These are phyloP conservation scores for Phytophthora pini DNA, from an alignment of 352 stramenopile genomes.

Conservation along the genomic window DNA sequence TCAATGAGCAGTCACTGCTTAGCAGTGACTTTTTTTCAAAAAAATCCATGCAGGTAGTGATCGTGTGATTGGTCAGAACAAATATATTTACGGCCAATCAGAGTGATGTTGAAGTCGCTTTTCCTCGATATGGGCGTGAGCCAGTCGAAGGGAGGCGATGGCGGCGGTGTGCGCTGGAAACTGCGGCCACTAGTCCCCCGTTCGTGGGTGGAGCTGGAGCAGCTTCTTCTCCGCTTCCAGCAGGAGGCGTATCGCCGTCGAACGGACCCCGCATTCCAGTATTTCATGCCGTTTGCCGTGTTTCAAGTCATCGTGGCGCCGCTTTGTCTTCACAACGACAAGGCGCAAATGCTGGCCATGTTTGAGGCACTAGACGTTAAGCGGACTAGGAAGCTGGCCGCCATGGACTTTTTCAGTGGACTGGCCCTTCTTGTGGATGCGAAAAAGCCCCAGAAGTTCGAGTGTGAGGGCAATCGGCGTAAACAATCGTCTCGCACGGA, in stretches of 20 bases:
- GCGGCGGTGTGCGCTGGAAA: conserved; percentile 38
- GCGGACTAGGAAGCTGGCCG: conserved; percentile 35
- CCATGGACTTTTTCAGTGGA: conserved; percentile 69
- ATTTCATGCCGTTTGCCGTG: conserved; percentile 57
- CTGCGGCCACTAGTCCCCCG: conserved; percentile 54
- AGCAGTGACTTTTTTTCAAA: not conserved
- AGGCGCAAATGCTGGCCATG: conserved; percentile 50
- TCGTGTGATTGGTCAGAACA: conserved; percentile 15
- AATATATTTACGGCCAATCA: not conserved
- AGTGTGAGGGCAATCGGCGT: conserved; percentile 43
- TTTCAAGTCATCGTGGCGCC: conserved; percentile 56
- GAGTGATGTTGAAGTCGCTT: conserved; percentile 21
- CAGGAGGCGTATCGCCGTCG: conserved; percentile 55
- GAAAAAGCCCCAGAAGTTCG: conserved; percentile 73
- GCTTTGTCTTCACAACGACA: conserved; percentile 39
- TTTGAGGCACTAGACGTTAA: conserved; percentile 51
- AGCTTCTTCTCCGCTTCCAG: conserved; percentile 64
- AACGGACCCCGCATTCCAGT: conserved; percentile 45
- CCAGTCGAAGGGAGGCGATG: conserved; percentile 47
- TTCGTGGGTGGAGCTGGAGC: conserved; percentile 61
- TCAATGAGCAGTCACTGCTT: not conserved
- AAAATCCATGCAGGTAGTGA: conserved; percentile 25
- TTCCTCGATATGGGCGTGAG: conserved; percentile 56
- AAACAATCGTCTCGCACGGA: too few species aligned
- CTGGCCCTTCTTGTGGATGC: conserved; percentile 62